Conservation (phyloP, 2,329 filamentous ascomycete species). For the Verticillium albo-atrum region DNA sequence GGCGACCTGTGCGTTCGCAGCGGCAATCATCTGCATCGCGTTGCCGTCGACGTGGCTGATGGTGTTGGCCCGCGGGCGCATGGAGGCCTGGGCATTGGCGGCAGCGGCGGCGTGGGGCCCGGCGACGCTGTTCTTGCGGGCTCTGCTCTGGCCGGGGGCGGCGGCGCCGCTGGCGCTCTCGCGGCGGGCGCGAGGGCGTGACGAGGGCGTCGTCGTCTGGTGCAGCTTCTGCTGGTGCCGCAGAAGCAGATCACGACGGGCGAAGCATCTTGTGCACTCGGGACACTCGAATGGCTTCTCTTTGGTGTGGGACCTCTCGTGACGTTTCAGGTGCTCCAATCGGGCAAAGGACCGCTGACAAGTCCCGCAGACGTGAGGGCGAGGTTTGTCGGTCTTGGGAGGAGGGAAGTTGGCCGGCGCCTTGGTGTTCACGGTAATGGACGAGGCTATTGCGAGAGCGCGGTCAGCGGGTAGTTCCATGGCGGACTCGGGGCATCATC, state of each 20-base stretch:
- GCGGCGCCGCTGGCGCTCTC: slow-evolving; percentile 76
- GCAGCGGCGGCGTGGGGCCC: slow-evolving; percentile 42
- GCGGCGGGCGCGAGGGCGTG: slow-evolving; percentile 79
- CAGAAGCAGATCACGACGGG: slow-evolving; percentile 82
- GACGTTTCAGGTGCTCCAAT: slow-evolving; percentile 92
- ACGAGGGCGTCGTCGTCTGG: slow-evolving; percentile 83
- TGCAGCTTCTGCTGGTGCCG: slow-evolving; percentile 98
- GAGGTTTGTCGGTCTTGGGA: slow-evolving; percentile 94
- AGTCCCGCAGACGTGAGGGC: slow-evolving; percentile 88
- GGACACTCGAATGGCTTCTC: slow-evolving; percentile 98
- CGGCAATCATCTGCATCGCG: slow-evolving; percentile 67
- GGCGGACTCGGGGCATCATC: slow-evolving; percentile 22
- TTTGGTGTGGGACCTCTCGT: slow-evolving; percentile 97
- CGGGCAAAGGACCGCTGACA: slow-evolving; percentile 91
- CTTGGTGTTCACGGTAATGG: slow-evolving; percentile 48
- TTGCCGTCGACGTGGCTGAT: slow-evolving; percentile 86
- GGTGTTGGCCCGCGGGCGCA: slow-evolving; percentile 90
- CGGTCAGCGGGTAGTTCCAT: slow-evolving; percentile 1
- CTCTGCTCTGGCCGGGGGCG: slow-evolving; percentile 62
- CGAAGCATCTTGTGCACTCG: slow-evolving; percentile 92
- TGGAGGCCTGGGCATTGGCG: slow-evolving; percentile 46
- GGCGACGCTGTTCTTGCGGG: slow-evolving; percentile 89
- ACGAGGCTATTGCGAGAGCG: slow-evolving; percentile 31
- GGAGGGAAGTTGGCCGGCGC: slow-evolving; percentile 57
- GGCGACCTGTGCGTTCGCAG: slow-evolving; percentile 50